Base-by-base conservation (phyloP, 2,329 filamentous ascomycete species). In the Myrmaecium sp. region DNA sequence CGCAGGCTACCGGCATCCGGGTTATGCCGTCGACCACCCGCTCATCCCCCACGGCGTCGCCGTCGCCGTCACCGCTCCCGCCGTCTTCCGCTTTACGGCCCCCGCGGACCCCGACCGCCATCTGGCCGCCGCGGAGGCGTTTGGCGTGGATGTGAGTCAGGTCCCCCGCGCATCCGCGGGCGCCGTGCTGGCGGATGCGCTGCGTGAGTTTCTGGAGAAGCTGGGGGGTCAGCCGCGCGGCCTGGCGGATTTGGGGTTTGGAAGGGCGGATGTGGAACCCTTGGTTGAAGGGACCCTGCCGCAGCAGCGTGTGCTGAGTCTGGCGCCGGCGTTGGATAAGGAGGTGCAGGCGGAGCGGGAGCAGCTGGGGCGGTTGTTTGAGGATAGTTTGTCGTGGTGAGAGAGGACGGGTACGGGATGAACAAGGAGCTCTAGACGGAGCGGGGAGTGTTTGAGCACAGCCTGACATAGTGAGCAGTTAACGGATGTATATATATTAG, bases 41-140 rank as follows among this genome's bases (percentile, higher is more conserved):
- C 77, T 98, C 41, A 95, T 98, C 44, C 89, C 89, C 0, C 89
- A 98, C 50, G 89, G 89, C 28, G 89, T 98, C 14, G 86, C 78
- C 2, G 89, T 98, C 1, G 89, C 84, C 3, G 86, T 95, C 5
- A 86, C 82, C 0, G 82, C 86, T 0, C 86, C 89, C 0, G 79
- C 86, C 1, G 86, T 95, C 1, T 98, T 95, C 66, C 73, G 70
- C 16, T 95, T 95, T 55, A 98, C 86, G 0, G 86, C 66, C 0
- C 66, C 86, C 1, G 89, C 80, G 2, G 95, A 95, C 46, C 89
- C 89, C 0, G 82, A 93, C 28, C 73, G 89, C 6, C 89, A 98
- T 57, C 58, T 98, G 18, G 71, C 74, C 4, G 89, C 86, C 0
- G 86, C 89, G 0, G 83, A 93, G 49, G 73, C 68, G 0, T 95